Base-by-base conservation (phyloP, 768 basidiomycete species). In the Amanita thiersii region DNA sequence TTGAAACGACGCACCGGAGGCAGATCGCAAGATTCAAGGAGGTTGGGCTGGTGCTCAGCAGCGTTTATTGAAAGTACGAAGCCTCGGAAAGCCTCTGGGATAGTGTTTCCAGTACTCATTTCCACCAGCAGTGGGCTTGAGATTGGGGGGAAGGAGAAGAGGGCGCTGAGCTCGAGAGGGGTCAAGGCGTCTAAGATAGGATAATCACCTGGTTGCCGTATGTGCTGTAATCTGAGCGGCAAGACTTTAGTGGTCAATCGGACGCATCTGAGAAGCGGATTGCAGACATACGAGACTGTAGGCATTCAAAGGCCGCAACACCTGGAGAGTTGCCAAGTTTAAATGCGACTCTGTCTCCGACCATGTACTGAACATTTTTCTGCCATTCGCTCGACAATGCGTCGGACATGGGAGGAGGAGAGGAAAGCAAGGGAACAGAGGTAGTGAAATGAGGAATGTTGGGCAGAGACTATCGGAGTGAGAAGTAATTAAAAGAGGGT, bases 301-400 rank as follows among this genome's bases (percentile, higher is more conserved):
- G 32, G 43, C 59, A 62, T 46, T 62, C 57, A 38, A 62, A 62
- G 1, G 60, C 60, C n/a, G 55, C 56, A 17, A 57, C 57, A 19
- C 60, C 60, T 33, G 54, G 42, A 4, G 52, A 43, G 39, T 58
- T 51, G 32, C 53, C 54, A 26, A 60, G 45, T 41, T 60, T 62
- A 46, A 60, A 60, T 11, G 60, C 60, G 15, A 62, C 59, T 47
- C 60, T 51, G 45, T 60, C 57, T 4, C 60, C 60, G 10, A 44
- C 15, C 4, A 39, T 17, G 38, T 62, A 62, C 18, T 48, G 43
- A 15, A 48, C 41, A 40, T 49, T 45, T 28, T 43, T 49, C 38
- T 46, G 47, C 60, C 60, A 62, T 50, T 60, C 59, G 37, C 52
- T 56, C 4, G 60, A 62, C 35, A 62, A 49, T 11, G 57, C 59